phyloP scores from a whole-genome alignment of 2,329 filamentous ascomycete species.

The Ilyonectria robusta region DNA sequence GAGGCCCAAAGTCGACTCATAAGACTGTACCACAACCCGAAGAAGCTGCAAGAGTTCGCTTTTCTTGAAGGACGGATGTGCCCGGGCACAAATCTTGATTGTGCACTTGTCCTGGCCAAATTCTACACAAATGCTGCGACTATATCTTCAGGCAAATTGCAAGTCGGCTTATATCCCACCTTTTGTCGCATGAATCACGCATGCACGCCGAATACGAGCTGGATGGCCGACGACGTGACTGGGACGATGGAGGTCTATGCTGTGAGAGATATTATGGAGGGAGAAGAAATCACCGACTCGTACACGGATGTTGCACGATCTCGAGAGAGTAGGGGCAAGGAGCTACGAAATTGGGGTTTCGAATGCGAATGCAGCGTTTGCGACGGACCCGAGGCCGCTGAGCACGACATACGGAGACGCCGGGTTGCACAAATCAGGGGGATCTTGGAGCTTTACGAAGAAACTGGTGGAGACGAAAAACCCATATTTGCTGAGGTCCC shows the following conservation, averaged over 20 bases:
- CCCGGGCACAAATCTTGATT: constrained; percentile 21
- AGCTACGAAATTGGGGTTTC: constrained; percentile 31
- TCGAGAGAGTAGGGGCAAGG: constrained; percentile 14
- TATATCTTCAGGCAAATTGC: constrained; percentile 17
- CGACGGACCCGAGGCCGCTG: constrained; percentile 16
- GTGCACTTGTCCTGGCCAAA: constrained; percentile 24
- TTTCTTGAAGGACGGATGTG: constrained; percentile 17
- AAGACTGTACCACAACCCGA: constrained; percentile 28
- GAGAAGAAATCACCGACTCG: constrained; percentile 30
- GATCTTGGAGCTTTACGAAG: constrained; percentile 25
- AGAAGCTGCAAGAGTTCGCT: constrained; percentile 23
- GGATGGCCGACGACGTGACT: constrained; percentile 25
- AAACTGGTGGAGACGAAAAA: constrained; percentile 5
- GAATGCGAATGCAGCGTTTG: constrained; percentile 21
- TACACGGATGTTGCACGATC: constrained; percentile 28
- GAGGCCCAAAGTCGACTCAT: constrained; percentile 14
- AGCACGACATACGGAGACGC: constrained; percentile 20
- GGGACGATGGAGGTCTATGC: constrained; percentile 30
- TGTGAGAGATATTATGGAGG: constrained; percentile 26
- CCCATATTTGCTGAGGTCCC: constrained; percentile 26
- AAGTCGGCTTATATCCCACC: constrained; percentile 25
- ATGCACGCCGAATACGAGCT: constrained; percentile 27
- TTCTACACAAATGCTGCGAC: constrained; percentile 33
- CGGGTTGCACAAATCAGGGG: constrained; percentile 23
- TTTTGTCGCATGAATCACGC: constrained; percentile 33